Evolutionary conservation across 257 asterid species (phyloP), one percentile per base, ranked within the genome.

Genomic region (Linderniella brevidens): DNA sequence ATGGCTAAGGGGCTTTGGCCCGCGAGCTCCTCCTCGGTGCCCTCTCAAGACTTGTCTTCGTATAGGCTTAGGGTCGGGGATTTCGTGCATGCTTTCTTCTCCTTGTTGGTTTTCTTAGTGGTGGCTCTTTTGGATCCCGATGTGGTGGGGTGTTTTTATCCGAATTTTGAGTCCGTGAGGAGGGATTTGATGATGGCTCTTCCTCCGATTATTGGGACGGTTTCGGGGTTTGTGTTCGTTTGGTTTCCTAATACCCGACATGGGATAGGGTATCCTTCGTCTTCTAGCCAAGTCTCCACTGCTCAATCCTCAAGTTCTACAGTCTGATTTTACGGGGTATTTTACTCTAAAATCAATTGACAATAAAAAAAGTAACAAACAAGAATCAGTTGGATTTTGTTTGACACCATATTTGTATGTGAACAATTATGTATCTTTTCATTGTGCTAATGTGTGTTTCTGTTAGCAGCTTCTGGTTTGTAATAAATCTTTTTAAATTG

Each of bases 1-100:
- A 86, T 94, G 0, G 44, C 37, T 3, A 82, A 65, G 43, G 97
- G 93, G 0, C 73, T 87, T 13, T 87, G 86, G 82, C 97, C 92
- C 8, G 18, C 52, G 13, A 32, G 58, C 11, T 12, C 59, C 11
- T 12, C 58, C 0, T 19, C 16, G 15, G 3, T 8, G 8, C 7
- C 49, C 3, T 1, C 41, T 0, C 54, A 54, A 11, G 82, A 86
- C 59, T 49, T 72, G 18, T 68, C 75, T 11, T 41, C 74, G 0
- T 73, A 75, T 45, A 77, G 55, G 37, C 71, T 86, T 15, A 19
- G 68, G 16, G 0, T 66, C 11, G 80, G 82, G 18, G 86, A 79
- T 48, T 73, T 68, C 43, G 75, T 66, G 19, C 86, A 73, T 29
- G 78, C 78, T 0, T 55, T 64, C 16, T 61, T 79, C 13, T 41